A percentile compares a stretch with the other conserved stretches of the same genome.
These are phyloP conservation scores for Leishmania turanica DNA, from an alignment of 208 protist species.

Conservation along the genomic window DNA sequence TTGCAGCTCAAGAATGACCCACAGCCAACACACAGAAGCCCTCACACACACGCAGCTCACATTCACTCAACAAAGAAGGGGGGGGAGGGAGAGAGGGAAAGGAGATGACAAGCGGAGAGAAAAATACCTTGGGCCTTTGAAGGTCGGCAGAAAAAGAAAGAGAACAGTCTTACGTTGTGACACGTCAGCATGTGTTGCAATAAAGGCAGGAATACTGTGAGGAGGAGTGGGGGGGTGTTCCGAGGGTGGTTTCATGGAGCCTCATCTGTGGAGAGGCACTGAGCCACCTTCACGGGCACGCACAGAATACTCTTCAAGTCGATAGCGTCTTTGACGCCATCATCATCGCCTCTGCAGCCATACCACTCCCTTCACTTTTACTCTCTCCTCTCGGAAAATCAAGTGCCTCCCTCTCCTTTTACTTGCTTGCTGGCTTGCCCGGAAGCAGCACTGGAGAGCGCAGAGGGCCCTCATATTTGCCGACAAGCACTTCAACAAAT, in stretches of 20 bases:
- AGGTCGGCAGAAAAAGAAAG: neutral
- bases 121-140: neutral
- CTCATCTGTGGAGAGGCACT: neutral
- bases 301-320: neutral
- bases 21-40: neutral
- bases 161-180: neutral
- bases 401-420: neutral
- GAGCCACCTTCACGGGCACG: neutral
- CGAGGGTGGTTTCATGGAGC: neutral
- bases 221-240: neutral
- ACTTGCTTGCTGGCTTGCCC: slow-evolving; percentile 20
- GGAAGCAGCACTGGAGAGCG: slow-evolving; percentile 37
- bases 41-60: neutral
- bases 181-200: neutral
- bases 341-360: neutral
- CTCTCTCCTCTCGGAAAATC: neutral
- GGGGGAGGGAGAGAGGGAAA: neutral
- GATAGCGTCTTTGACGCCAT: neutral
- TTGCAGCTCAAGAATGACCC: neutral
- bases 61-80: neutral
- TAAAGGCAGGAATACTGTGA: neutral
- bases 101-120: neutral
- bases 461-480: slow-evolving; percentile 52
- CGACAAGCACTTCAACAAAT: slow-evolving; percentile 36
- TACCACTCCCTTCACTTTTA: neutral